Percentiles rank a stretch among this genome's conserved stretches.
Evolutionary conservation across 192 early-diverging fungal species (phyloP).

Genomic region (Mortierella claussenii): DNA sequence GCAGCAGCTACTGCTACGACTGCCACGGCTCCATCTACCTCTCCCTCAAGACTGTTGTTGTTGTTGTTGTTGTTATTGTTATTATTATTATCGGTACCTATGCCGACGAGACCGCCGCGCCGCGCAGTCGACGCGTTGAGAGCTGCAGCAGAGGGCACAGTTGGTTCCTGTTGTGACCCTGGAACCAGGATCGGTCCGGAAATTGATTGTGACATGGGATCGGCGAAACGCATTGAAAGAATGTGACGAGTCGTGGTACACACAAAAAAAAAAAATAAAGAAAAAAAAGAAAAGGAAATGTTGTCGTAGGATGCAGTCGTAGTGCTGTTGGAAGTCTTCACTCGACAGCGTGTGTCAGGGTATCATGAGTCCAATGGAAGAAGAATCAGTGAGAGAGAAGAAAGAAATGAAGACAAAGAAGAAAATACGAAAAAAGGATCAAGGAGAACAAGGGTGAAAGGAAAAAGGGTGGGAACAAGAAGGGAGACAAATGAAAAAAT

Average conservation of each 20-base stretch:
- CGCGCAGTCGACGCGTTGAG: background rate
- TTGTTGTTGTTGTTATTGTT: background rate
- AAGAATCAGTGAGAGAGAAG: background rate
- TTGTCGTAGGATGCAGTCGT: background rate
- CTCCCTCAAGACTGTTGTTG: no score
- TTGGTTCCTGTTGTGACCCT: conserved; percentile 30
- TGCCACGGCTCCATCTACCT: no score
- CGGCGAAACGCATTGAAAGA: conserved; percentile 10
- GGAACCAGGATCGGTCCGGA: conserved; percentile 37
- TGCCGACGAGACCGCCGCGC: background rate
- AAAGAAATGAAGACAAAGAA: background rate
- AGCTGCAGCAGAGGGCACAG: conserved; percentile 7
- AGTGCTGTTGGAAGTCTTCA: background rate
- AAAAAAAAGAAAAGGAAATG: background rate
- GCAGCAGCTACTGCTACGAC: no score
- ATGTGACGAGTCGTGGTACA: no score
- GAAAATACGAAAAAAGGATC: background rate
- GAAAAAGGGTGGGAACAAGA: background rate
- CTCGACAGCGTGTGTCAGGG: no score
- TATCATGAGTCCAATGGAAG: no score
- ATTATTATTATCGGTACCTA: background rate
- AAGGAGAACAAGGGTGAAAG: conserved; percentile 3
- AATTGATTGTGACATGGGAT: conserved; percentile 10
- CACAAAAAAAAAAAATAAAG: background rate
- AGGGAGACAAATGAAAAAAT: background rate